phyloP scores from a whole-genome alignment of 768 basidiomycete genomes.

The Flagelloscypha sp. region DNA sequence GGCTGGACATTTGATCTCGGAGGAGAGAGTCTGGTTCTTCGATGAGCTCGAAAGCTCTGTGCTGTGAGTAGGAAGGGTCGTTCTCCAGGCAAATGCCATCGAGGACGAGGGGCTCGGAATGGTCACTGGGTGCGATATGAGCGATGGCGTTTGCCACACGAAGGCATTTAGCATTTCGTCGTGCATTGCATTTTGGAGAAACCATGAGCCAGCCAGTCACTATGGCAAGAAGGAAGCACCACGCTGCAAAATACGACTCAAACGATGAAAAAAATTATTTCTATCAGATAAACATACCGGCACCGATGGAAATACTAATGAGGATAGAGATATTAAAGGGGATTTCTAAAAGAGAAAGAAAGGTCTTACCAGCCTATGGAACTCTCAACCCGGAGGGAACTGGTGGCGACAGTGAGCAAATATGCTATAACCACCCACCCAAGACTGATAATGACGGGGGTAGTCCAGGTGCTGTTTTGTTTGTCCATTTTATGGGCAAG shows the following conservation, averaged over 20 bases:
- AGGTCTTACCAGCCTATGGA: too few relatives aligned
- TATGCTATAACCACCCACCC: conserved; percentile 39
- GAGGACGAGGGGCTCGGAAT: conserved; percentile 3
- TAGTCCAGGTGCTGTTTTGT: conserved; percentile 32
- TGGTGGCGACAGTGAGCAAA: conserved; percentile 28
- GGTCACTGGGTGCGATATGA: conserved; percentile 7
- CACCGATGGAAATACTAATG: too few relatives aligned
- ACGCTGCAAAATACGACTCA: conserved; percentile 31
- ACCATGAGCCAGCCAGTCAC: conserved; percentile 33
- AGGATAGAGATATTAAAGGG: conserved; percentile 12
- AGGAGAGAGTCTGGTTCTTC: too few relatives aligned
- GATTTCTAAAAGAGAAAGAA: conserved; percentile 23
- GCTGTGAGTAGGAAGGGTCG: background rate
- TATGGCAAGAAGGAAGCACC: too few relatives aligned
- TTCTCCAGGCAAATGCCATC: conserved; percentile 4
- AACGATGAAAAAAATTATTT: conserved; percentile 23
- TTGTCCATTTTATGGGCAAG: conserved; percentile 25
- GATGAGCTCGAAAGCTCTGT: background rate
- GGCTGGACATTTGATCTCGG: conserved; percentile 16
- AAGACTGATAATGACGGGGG: conserved; percentile 29
- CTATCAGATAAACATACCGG: too few relatives aligned
- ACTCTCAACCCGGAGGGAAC: too few relatives aligned
- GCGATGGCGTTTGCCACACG: conserved; percentile 21
- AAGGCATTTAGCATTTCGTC: conserved; percentile 20
- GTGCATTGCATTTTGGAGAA: conserved; percentile 30